phyloP scores from a whole-genome alignment of 2,329 filamentous ascomycete genomes.

The Scedosporium dehoogii region DNA sequence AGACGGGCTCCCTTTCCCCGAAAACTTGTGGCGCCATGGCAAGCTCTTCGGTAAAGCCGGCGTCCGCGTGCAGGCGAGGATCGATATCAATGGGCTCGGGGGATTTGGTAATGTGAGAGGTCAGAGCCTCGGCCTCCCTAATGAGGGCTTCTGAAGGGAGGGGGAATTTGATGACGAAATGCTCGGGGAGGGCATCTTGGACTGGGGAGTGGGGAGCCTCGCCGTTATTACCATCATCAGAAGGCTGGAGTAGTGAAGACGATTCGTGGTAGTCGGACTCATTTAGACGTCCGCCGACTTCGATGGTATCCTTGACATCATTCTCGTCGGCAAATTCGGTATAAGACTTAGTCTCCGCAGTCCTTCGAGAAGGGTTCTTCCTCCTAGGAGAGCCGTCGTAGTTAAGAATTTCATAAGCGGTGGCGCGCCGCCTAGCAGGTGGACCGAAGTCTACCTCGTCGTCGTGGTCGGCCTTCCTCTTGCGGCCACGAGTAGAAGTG shows the following conservation, averaged over 20 bases:
- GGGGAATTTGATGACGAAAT: background rate
- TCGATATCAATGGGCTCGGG: background rate
- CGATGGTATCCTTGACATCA: slow-evolving; percentile 47
- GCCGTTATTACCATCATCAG: background rate
- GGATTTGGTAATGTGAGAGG: background rate
- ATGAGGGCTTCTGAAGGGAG: background rate
- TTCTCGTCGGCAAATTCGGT: slow-evolving; percentile 30
- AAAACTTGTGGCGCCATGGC: background rate
- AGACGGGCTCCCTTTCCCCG: background rate
- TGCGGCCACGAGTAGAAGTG: slow-evolving; percentile 21
- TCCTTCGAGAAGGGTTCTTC: slow-evolving; percentile 28
- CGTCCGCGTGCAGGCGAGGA: background rate
- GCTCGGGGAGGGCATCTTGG: background rate
- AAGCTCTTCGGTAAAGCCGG: background rate
- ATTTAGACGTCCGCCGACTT: slow-evolving; percentile 34
- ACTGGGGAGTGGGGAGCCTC: background rate
- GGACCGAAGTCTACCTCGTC: slow-evolving; percentile 22
- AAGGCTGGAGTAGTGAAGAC: too few relatives aligned
- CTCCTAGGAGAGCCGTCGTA: slow-evolving; percentile 25
- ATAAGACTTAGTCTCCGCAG: slow-evolving; percentile 21
- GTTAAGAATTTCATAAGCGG: slow-evolving; percentile 19
- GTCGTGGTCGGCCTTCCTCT: slow-evolving; percentile 24
- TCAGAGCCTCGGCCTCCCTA: background rate
- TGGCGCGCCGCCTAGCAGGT: slow-evolving; percentile 25
- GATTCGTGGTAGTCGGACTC: background rate